Conservation (phyloP, 2,329 filamentous ascomycete species). For the Fusarium ambrosium region DNA sequence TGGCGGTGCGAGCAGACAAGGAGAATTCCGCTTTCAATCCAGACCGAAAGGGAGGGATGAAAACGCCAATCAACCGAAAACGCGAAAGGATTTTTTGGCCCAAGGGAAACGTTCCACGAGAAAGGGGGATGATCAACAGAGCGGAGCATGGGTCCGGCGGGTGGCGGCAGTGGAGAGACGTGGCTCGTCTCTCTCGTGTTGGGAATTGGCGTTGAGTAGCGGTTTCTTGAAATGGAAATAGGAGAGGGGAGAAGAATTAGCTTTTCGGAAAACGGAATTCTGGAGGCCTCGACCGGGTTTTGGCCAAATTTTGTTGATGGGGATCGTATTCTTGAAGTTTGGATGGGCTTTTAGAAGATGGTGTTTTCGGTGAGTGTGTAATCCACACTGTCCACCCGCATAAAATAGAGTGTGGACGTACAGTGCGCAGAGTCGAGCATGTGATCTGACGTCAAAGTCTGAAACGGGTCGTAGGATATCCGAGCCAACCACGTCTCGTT, state of each 20-base stretch:
- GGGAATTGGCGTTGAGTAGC: not conserved
- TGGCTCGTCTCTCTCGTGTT: slow-evolving; percentile 28
- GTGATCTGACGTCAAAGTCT: slow-evolving; percentile 12
- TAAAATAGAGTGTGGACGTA: not conserved
- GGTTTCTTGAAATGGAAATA: slow-evolving; percentile 31
- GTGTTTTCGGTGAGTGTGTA: not conserved
- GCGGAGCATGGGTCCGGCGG: slow-evolving; percentile 28
- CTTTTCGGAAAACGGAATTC: not conserved
- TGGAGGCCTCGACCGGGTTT: not conserved
- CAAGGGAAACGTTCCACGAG: slow-evolving; percentile 30
- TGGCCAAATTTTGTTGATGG: slow-evolving; percentile 9
- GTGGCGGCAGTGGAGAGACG: slow-evolving; percentile 22
- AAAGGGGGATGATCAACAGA: slow-evolving; percentile 28
- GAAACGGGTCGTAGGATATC: slow-evolving; percentile 27
- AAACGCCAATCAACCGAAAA: slow-evolving; percentile 21
- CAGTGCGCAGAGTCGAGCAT: slow-evolving; percentile 22
- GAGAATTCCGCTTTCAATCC: not conserved
- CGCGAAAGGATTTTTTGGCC: not conserved
- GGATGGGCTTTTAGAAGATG: not conserved
- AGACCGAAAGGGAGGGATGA: slow-evolving; percentile 11
- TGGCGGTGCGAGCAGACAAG: slow-evolving; percentile 22
- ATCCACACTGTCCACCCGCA: slow-evolving; percentile 27
- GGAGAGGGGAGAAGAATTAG: slow-evolving; percentile 1
- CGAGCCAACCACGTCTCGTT: slow-evolving; percentile 32
- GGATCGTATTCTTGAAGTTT: slow-evolving; percentile 4